Percentiles rank a stretch among this genome's conserved stretches.
These are phyloP conservation scores for Tillandsia leiboldiana DNA, from an alignment of 176 grass and related monocot genomes.

Conservation along the genomic window DNA sequence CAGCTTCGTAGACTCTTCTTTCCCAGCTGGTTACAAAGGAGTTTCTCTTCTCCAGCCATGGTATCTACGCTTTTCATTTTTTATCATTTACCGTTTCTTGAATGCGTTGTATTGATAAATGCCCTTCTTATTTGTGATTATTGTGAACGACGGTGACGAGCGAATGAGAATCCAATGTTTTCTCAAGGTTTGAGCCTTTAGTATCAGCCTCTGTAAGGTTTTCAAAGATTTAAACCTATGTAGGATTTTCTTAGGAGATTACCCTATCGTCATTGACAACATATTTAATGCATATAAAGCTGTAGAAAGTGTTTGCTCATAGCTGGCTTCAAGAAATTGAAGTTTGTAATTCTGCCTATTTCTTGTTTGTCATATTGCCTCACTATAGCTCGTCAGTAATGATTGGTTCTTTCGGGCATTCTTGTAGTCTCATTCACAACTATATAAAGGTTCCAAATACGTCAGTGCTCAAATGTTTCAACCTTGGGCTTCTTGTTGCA, in stretches of 20 bases:
- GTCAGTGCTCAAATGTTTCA: neutral
- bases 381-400: neutral
- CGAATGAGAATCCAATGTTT: neutral
- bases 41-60: slow-evolving; percentile 29
- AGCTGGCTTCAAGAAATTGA: neutral
- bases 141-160: neutral
- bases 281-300: neutral
- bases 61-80: slow-evolving; percentile 19
- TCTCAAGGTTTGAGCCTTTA: too few species aligned
- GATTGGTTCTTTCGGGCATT: neutral
- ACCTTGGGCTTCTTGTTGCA: slow-evolving; percentile 27
- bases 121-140: neutral
- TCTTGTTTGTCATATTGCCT: neutral
- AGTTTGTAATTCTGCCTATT: neutral
- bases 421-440: slow-evolving; percentile 4
- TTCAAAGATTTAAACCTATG: too few species aligned
- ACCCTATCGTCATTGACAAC: neutral
- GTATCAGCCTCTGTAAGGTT: too few species aligned
- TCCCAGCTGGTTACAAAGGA: slow-evolving; percentile 30
- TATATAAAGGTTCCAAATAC: neutral
- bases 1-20: slow-evolving; percentile 61
- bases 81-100: neutral
- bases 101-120: too few species aligned
- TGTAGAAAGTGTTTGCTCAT: neutral
- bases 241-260: neutral